Evolutionary conservation across 2,329 filamentous ascomycete species (phyloP), one percentile per base, ranked within the genome.

Genomic region (Pseudogymnoascus verrucosus): DNA sequence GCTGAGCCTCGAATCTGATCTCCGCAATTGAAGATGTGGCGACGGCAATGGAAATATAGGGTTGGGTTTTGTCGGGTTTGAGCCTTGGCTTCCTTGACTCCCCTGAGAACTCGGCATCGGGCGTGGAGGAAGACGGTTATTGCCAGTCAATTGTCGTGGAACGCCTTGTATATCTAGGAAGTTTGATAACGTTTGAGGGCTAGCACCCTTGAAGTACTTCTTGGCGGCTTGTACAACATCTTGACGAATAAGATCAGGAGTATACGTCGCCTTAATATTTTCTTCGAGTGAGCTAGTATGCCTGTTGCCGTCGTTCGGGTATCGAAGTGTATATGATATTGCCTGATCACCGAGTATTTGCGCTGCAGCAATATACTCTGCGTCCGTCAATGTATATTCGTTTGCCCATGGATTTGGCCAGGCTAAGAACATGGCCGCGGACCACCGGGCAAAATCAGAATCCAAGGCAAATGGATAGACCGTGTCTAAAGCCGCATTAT

Each of bases 341-440:
- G 87, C 82, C 71, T 91, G 89, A 65, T 90, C 87, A 1, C 86
- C 87, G n/a, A 91, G 75, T 39, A 90, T 82, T 69, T 91, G 89
- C 0, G 87, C 88, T 26, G 89, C 80, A 61, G 84, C 83, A 36
- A 91, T 84, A 64, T 84, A 79, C 42, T 89, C 86, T 2, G 85
- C 81, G 63, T 87, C 84, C 1, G 78, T 75, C 14, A 73, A 65
- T 11, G 63, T 67, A 61, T 62, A 71, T 10, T 67, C 11, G 67
- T 57, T 62, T 70, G 70, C 31, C 51, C 80, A 73, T 8, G 84
- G 84, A 68, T 87, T 83, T 4, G 83, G 81, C 23, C 86, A 83
- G 1, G 81, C 79, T 68, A 88, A 86, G 68, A 85, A 84, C 57
- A 77, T 80, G 3, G 79, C 74, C 14, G 87, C 74, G 0, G 84